Conservation (phyloP, 257 asterid species). For the Thymus quinquecostatus region DNA sequence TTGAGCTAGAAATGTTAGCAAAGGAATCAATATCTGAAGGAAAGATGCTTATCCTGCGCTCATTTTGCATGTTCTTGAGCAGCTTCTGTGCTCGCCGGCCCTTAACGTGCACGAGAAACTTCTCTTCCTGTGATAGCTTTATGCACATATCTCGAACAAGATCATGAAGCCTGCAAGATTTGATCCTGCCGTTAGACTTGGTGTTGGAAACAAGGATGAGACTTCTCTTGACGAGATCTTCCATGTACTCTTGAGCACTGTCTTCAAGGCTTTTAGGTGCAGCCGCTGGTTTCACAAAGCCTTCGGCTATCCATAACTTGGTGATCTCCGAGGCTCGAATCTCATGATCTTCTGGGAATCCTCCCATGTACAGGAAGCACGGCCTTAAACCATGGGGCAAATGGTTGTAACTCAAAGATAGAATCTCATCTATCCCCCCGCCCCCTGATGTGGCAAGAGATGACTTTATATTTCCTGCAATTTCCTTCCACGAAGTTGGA, state of each 20-base stretch:
- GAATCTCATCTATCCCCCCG: background rate
- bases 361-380: constrained; percentile 5
- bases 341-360: constrained; percentile 7
- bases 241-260: constrained; percentile 16
- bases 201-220: background rate
- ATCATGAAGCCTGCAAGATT: background rate
- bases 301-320: constrained; percentile 24
- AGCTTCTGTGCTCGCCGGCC: background rate
- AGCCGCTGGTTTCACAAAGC: background rate
- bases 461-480: constrained; percentile 2
- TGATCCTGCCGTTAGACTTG: background rate
- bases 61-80: background rate
- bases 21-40: background rate
- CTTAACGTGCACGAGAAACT: background rate
- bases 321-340: background rate
- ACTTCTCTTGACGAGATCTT: background rate
- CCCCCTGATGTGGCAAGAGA: background rate
- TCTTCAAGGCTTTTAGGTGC: background rate
- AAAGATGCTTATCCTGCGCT: background rate
- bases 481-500: background rate
- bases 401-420: background rate
- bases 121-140: background rate
- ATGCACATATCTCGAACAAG: background rate
- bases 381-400: constrained; percentile 11
- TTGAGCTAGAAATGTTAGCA: background rate